A percentile compares a stretch with the other conserved stretches of the same genome.
Conservation (phyloP, 768 basidiomycete species). For the Suillus clintonianus region DNA sequence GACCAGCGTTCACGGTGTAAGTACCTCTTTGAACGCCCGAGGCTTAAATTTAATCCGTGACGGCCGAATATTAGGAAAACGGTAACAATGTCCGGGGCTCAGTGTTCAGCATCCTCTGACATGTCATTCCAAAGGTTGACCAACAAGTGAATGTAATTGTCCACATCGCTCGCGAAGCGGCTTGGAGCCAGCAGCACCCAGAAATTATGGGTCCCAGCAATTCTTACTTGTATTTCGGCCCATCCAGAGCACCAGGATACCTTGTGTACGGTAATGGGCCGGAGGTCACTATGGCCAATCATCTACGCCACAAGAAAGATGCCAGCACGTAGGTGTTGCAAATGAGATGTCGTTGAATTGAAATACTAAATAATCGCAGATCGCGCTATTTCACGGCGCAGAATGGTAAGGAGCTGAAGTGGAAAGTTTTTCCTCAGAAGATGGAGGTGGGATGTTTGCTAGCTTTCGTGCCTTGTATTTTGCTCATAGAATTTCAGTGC, state of each 20-base stretch:
- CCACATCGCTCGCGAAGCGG: conserved; percentile 61
- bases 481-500: conserved; percentile 44
- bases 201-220: conserved; percentile 80
- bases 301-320: conserved; percentile 58
- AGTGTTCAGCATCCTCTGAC: not conserved
- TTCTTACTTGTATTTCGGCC: conserved; percentile 77
- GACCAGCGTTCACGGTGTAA: conserved; percentile 69
- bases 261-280: conserved; percentile 69
- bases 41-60: conserved; percentile 6
- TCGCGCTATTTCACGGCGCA: conserved; percentile 76
- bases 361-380: conserved; percentile 34
- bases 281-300: conserved; percentile 56
- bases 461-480: not conserved
- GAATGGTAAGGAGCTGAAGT: conserved; percentile 72
- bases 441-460: conserved; percentile 61
- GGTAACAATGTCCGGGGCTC: conserved; percentile 11
- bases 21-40: conserved; percentile 23
- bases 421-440: conserved; percentile 61
- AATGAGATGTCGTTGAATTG: not conserved
- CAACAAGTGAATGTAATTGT: conserved; percentile 62
- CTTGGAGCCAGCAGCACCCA: conserved; percentile 68
- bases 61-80: conserved; percentile 16
- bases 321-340: conserved; percentile 58
- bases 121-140: conserved; percentile 44
- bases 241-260: conserved; percentile 58